phyloP scores from a whole-genome alignment of 2,329 filamentous ascomycete species.

The Ophiocordyceps camponoti-saundersi region DNA sequence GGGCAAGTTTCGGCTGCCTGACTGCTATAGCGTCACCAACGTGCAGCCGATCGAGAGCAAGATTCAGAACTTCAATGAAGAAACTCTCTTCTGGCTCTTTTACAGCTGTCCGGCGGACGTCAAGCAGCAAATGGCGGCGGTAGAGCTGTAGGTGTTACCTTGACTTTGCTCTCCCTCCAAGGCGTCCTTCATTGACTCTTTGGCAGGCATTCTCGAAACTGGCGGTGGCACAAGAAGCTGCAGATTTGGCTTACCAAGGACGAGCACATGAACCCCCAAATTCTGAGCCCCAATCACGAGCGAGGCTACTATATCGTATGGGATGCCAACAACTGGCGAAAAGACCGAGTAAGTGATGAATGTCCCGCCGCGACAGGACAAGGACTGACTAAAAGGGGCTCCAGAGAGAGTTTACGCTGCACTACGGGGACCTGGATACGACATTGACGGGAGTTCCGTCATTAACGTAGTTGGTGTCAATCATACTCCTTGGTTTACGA shows the following conservation, averaged over 20 bases:
- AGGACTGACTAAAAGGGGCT: slow-evolving; percentile 1
- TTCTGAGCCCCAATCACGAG: slow-evolving; percentile 40
- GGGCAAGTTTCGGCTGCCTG: slow-evolving; percentile 40
- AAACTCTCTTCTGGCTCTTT: slow-evolving; percentile 54
- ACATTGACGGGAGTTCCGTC: slow-evolving; percentile 16
- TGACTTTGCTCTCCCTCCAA: not conserved
- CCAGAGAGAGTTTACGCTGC: slow-evolving; percentile 42
- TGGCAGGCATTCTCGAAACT: slow-evolving; percentile 41
- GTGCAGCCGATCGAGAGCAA: slow-evolving; percentile 49
- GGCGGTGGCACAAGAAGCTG: slow-evolving; percentile 52
- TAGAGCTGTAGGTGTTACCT: slow-evolving; percentile 35
- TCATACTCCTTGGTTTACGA: not conserved
- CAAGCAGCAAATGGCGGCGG: slow-evolving; percentile 46
- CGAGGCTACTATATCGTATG: slow-evolving; percentile 51
- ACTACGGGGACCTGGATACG: slow-evolving; percentile 45
- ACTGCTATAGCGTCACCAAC: slow-evolving; percentile 51
- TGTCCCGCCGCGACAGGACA: slow-evolving; percentile 7
- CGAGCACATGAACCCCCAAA: slow-evolving; percentile 45
- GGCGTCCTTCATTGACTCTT: slow-evolving; percentile 1
- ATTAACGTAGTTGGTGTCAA: slow-evolving; percentile 8
- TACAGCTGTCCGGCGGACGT: slow-evolving; percentile 47
- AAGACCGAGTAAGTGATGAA: slow-evolving; percentile 37
- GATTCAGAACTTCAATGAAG: slow-evolving; percentile 49
- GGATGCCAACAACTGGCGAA: slow-evolving; percentile 44
- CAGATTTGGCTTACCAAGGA: slow-evolving; percentile 53